Base-by-base conservation (phyloP, 2,329 filamentous ascomycete genomes). In the Beauveria sp. region DNA sequence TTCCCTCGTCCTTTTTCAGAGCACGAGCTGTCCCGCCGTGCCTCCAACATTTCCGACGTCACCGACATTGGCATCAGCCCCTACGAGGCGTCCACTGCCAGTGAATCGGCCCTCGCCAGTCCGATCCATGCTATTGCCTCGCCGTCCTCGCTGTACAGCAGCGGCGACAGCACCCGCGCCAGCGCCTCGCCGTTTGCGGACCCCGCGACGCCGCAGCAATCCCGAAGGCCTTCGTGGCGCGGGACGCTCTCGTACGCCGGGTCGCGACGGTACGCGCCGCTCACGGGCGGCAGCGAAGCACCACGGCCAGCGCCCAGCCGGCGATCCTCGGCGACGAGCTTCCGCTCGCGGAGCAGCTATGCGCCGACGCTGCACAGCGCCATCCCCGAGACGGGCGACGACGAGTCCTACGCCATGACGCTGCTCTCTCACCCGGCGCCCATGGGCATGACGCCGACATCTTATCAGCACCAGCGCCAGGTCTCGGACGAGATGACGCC, bases 321-420 rank as follows among this genome's bases (percentile, higher is more conserved):
- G 26, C 59, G 63, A 6, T 62, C 68, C 16, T 71, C 73, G 1
- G 67, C 63, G 59, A 63, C 65, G 20, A 66, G 65, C 48, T 70
- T 69, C 50, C 65, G 64, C 31, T 58, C 69, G 10, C 68, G 67
- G 46, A 52, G 40, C 43, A 52, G 43, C 54, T 70, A 71, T 58
- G 63, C 61, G n/a, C 66, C 69, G 8, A 62, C 68, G 1, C 31
- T 69, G 31, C 66, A 65, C 28, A 66, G 68, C 38, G 65, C 69
- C 5, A 67, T 68, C n/a, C 67, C 65, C 2, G 68, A 70, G 5
- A 66, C 72, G 10, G 75, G 74, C 8, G 63, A 69, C 7, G 75
- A 80, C 56, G 76, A 81, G 49, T 73, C 74, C 22, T 76, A 78
- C 45, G 76, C 75, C 57, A 67, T 82, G 53, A 75, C 77, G 16